These are phyloP conservation scores for Mycena haematopus DNA, from an alignment of 768 basidiomycete genomes.

Conservation along the genomic window DNA sequence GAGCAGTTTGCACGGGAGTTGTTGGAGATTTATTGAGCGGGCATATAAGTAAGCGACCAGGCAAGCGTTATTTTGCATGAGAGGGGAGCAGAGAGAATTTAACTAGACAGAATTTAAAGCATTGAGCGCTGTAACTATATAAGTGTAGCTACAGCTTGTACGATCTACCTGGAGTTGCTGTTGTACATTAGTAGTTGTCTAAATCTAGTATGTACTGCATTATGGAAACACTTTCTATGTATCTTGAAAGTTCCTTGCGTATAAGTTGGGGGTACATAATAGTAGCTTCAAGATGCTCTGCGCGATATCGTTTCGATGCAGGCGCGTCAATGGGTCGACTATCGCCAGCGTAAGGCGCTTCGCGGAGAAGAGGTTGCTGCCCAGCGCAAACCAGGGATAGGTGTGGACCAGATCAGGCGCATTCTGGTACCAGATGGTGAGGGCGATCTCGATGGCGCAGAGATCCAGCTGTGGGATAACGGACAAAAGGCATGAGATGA, in stretches of 20 bases:
- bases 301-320: not conserved
- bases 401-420: not conserved
- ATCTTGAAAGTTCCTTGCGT: slow-evolving; percentile 9
- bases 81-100: slow-evolving; percentile 2
- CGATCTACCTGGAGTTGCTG: not conserved
- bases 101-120: slow-evolving; percentile 11
- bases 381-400: slow-evolving; percentile 14
- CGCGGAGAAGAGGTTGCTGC: not conserved
- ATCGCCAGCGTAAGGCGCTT: slow-evolving; percentile 4
- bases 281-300: slow-evolving; percentile 6
- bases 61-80: not conserved
- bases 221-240: not conserved
- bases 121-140: not conserved
- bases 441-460: not conserved
- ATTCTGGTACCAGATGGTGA: slow-evolving; percentile 8
- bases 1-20: slow-evolving; percentile 70
- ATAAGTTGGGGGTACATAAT: not conserved
- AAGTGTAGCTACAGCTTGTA: slow-evolving; percentile 12
- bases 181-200: slow-evolving; percentile 29
- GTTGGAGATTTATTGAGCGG: slow-evolving; percentile 47
- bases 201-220: slow-evolving; percentile 12
- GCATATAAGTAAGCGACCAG: not conserved
- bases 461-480: slow-evolving; percentile 9
- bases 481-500: not conserved
- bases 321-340: slow-evolving; percentile 8